Base-by-base conservation (phyloP, 768 basidiomycete species). In the Omphalotus guepiniiformis region DNA sequence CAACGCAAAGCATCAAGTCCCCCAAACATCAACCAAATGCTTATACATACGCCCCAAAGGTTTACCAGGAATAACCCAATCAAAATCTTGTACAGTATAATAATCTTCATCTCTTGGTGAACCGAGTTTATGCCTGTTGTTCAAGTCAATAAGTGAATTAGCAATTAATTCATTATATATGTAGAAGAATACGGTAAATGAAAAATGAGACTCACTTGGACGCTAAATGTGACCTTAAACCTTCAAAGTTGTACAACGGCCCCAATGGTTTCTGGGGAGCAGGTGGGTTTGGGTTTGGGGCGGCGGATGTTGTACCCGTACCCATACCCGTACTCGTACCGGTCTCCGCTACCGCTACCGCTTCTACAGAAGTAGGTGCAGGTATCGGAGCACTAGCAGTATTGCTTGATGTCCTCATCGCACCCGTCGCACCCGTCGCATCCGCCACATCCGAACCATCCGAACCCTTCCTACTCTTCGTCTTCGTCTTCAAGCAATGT, bases 401-500 rank as follows among this genome's bases (percentile, higher is more conserved):
- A 18, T 5, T 25, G 16, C 28, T 16, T 13, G 21, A 19, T 1
- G 40, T 26, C 39, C 39, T 2, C 3, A 29, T 28, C 18, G 41
- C 6, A 3, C 37, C 12, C 18, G 9, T 16, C n/a, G n/a, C n/a
- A n/a, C n/a, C n/a, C n/a, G n/a, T n/a, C n/a, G n/a, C n/a, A n/a
- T n/a, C n/a, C n/a, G n/a, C n/a, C n/a, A n/a, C n/a, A n/a, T n/a
- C n/a, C n/a, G n/a, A n/a, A n/a, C n/a, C n/a, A n/a, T n/a, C n/a
- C n/a, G n/a, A n/a, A n/a, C n/a, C n/a, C n/a, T n/a, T n/a, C n/a
- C n/a, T n/a, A n/a, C n/a, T 30, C 39, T 47, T 22, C 3, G 44
- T 25, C 26, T 22, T 36, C 13, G 35, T 46, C 26, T 40, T 38
- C 21, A 62, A 19, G 54, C 83, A 84, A 58, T 82, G 76, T 16